Evolutionary conservation across 345 rosid genomes (phyloP).

Genomic region (Lumnitzera littorea): DNA sequence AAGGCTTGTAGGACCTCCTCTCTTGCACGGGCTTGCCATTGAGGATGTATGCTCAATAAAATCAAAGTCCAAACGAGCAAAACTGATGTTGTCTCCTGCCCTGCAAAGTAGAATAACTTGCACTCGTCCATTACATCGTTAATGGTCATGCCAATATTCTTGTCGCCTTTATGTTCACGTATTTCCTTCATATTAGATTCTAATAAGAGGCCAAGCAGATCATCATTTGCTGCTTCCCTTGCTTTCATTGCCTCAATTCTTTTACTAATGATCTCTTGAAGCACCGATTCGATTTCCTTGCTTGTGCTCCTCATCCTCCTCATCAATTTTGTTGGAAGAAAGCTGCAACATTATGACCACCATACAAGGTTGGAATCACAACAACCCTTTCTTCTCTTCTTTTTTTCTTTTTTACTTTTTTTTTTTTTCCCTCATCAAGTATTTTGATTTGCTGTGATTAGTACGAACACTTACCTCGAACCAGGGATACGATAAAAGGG

Average conservation of each 20-base stretch:
- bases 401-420: too few species aligned
- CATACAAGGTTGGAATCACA: too few species aligned
- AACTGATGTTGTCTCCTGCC: constrained; percentile 54
- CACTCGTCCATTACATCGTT: constrained; percentile 52
- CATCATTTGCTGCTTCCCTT: constrained; percentile 18
- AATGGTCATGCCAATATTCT: constrained; percentile 19
- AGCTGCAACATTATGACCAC: constrained; percentile 16
- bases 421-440: too few species aligned
- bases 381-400: too few species aligned
- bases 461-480: constrained; percentile 10
- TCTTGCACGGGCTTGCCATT: constrained; percentile 52
- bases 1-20: constrained; percentile 35
- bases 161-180: neutral
- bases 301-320: constrained; percentile 31
- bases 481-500: constrained; percentile 27
- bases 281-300: constrained; percentile 25
- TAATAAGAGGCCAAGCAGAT: constrained; percentile 22
- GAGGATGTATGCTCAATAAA: constrained; percentile 39
- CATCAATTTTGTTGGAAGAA: constrained; percentile 36
- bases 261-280: constrained; percentile 26
- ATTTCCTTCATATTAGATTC: constrained; percentile 9
- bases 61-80: constrained; percentile 42
- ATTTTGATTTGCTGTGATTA: neutral
- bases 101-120: constrained; percentile 44
- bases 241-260: constrained; percentile 22